Evolutionary conservation across 768 basidiomycete species (phyloP).

Genomic region (Kwoniella europaea): DNA sequence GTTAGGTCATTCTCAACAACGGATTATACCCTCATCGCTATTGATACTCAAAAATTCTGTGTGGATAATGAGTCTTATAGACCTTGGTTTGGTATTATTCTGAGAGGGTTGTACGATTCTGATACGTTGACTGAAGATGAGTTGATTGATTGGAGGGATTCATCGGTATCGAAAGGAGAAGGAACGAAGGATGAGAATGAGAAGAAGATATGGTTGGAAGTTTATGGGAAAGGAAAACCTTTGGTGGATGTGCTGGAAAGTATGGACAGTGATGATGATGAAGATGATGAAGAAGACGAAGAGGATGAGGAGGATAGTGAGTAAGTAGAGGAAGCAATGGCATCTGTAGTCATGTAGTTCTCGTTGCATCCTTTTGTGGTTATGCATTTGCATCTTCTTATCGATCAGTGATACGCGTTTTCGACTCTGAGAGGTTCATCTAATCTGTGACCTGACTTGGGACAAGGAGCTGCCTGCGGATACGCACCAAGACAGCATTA

Average conservation of each 20-base stretch:
- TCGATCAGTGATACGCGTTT: background rate
- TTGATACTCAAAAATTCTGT: constrained; percentile 59
- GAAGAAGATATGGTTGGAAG: constrained; percentile 47
- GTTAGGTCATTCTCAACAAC: constrained; percentile 71
- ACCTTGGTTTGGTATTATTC: constrained; percentile 79
- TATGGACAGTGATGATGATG: constrained; percentile 50
- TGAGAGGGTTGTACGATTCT: constrained; percentile 84
- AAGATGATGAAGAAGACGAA: constrained; percentile 55
- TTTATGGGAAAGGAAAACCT: constrained; percentile 46
- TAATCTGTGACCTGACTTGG: too few species aligned
- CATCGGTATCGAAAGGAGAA: constrained; percentile 62
- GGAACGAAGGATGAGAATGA: constrained; percentile 74
- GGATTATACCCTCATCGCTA: constrained; percentile 78
- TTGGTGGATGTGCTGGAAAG: constrained; percentile 52
- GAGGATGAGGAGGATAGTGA: constrained; percentile 55
- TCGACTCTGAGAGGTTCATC: too few species aligned
- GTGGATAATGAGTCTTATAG: constrained; percentile 63
- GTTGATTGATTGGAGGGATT: constrained; percentile 80
- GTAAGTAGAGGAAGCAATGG: background rate
- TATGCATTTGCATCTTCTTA: background rate
- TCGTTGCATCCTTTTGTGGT: background rate
- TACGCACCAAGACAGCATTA: too few species aligned
- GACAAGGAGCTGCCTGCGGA: too few species aligned
- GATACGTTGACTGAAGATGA: constrained; percentile 91
- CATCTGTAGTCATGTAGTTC: too few species aligned